phyloP scores from a whole-genome alignment of 2,329 filamentous ascomycete genomes.

The Amphichorda felina region DNA sequence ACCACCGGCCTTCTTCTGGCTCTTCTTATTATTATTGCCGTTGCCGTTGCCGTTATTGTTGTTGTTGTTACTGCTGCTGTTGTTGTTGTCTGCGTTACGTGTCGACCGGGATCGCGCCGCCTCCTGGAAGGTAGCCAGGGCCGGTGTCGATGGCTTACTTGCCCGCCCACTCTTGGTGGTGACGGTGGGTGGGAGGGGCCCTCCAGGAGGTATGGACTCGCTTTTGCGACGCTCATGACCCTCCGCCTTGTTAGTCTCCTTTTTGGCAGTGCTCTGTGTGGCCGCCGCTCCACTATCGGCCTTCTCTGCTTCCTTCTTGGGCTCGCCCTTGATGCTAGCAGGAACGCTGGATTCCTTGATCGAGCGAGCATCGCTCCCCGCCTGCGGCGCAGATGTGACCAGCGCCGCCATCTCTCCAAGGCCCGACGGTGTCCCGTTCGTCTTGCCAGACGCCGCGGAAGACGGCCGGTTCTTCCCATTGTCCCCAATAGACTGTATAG shows the following conservation, averaged over 20 bases:
- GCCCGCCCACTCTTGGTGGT: constrained; percentile 56
- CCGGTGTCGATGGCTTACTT: constrained; percentile 55
- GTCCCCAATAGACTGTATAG: constrained; percentile 48
- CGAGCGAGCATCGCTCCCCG: constrained; percentile 32
- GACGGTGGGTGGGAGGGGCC: constrained; percentile 27
- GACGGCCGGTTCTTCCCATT: constrained; percentile 40
- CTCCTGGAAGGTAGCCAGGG: constrained; percentile 47
- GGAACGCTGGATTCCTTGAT: constrained; percentile 32
- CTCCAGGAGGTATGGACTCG: constrained; percentile 32
- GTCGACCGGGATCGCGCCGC: constrained; percentile 40
- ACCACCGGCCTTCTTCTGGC: constrained; percentile 40
- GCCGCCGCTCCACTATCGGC: constrained; percentile 12
- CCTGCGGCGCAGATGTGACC: constrained; percentile 14
- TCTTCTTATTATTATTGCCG: too few relatives aligned
- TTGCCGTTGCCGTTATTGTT: constrained; percentile 17
- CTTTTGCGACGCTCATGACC: constrained; percentile 20
- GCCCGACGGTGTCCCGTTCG: constrained; percentile 37
- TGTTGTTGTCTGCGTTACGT: constrained; percentile 21
- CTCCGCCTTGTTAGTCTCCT: constrained; percentile 26
- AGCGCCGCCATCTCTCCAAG: constrained; percentile 24
- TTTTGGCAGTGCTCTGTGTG: constrained; percentile 23
- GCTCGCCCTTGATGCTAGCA: constrained; percentile 19
- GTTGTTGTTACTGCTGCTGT: constrained; percentile 27
- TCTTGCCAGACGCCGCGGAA: constrained; percentile 49
- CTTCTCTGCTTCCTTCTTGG: constrained; percentile 20